A percentile compares a stretch with the other conserved stretches of the same genome.
phyloP scores from a whole-genome alignment of 2,329 filamentous ascomycete genomes.

The Teratosphaeria nubilosa region DNA sequence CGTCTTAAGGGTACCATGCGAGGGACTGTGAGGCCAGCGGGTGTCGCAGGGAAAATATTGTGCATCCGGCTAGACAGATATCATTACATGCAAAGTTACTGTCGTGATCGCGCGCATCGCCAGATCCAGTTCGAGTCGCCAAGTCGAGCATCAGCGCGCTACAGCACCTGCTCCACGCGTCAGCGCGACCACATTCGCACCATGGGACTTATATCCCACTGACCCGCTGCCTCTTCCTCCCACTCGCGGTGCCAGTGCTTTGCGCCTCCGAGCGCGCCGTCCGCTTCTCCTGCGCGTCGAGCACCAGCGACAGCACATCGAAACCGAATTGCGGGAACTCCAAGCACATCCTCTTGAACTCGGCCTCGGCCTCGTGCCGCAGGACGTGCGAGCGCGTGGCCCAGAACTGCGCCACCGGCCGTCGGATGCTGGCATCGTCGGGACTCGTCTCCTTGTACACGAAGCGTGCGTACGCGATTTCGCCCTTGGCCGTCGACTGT shows the following conservation, averaged over 20 bases:
- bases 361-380: conserved; percentile 72
- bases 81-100: not conserved
- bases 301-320: conserved; percentile 66
- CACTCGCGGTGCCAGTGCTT: conserved; percentile 26
- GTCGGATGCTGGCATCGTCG: conserved; percentile 64
- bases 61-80: not conserved
- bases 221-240: conserved; percentile 29
- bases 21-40: too few relatives aligned
- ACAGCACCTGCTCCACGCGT: not conserved
- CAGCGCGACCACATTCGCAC: not conserved
- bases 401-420: conserved; percentile 85
- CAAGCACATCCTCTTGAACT: conserved; percentile 76
- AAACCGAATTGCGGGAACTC: conserved; percentile 88
- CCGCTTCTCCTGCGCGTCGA: conserved; percentile 41
- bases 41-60: not conserved
- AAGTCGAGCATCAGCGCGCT: not conserved
- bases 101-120: not conserved
- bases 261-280: conserved; percentile 26
- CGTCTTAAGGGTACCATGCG: too few relatives aligned
- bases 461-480: conserved; percentile 85
- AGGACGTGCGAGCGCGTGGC: conserved; percentile 69
- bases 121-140: not conserved
- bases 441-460: conserved; percentile 67
- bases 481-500: conserved; percentile 75
- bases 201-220: conserved; percentile 4